Conservation (phyloP, 371 early-diverging fungal genomes). For the Syncephalastrum contaminatum region DNA sequence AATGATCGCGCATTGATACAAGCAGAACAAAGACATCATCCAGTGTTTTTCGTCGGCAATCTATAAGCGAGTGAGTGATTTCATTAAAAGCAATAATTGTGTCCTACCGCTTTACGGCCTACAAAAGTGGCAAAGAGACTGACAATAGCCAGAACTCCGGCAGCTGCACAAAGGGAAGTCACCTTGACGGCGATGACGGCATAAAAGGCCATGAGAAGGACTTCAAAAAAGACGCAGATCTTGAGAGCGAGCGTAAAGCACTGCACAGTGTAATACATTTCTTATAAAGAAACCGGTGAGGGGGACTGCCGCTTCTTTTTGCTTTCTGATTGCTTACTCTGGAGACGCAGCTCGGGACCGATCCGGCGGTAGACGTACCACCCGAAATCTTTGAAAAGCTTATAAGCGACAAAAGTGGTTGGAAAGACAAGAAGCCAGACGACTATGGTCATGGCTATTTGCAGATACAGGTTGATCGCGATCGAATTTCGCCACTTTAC, state of each 20-base stretch:
- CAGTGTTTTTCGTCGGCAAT: constrained; percentile 13
- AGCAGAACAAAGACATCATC: constrained; percentile 15
- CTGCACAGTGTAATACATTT: constrained; percentile 17
- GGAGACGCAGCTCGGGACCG: constrained; percentile 9
- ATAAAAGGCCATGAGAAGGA: constrained; percentile 12
- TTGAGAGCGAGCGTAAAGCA: constrained; percentile 16
- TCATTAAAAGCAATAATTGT: not conserved
- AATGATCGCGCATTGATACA: constrained; percentile 11
- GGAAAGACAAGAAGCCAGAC: constrained; percentile 12
- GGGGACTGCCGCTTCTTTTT: not conserved
- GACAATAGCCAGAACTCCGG: constrained; percentile 5
- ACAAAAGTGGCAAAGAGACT: constrained; percentile 4
- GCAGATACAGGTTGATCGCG: constrained; percentile 14
- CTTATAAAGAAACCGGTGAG: constrained; percentile 4
- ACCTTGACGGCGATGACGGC: constrained; percentile 1
- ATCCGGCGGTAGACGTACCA: constrained; percentile 12
- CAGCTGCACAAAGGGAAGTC: constrained; percentile 5
- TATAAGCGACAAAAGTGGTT: constrained; percentile 11
- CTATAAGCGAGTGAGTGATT: not conserved
- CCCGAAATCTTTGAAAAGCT: constrained; percentile 12
- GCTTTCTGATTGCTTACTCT: constrained; percentile 6
- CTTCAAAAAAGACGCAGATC: constrained; percentile 19
- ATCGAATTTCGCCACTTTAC: constrained; percentile 7
- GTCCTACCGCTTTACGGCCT: constrained; percentile 10
- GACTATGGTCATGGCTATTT: constrained; percentile 14